These are phyloP conservation scores for Nemania sp. DNA, from an alignment of 2,329 filamentous ascomycete species.

Conservation along the genomic window DNA sequence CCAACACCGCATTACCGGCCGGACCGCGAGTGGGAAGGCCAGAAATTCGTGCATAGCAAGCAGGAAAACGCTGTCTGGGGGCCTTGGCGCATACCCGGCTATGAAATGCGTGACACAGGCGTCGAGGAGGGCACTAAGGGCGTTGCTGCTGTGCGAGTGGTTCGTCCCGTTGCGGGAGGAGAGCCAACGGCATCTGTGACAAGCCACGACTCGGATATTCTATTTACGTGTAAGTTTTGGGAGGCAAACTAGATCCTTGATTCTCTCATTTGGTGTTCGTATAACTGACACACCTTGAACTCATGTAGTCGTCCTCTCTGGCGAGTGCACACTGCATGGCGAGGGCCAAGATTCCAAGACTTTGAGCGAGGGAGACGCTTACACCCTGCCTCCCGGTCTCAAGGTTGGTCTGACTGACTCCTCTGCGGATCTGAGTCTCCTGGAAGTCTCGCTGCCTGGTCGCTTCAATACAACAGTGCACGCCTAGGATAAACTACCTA, in stretches of 20 bases:
- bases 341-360: conserved; percentile 18
- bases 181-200: conserved; percentile 5
- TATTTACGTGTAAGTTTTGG: conserved; percentile 27
- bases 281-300: conserved; percentile 10
- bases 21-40: conserved; percentile 28
- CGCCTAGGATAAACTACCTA: conserved; percentile 5
- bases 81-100: conserved; percentile 24
- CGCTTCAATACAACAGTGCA: conserved; percentile 20
- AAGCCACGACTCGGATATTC: conserved; percentile 28
- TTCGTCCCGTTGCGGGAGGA: conserved; percentile 14
- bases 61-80: conserved; percentile 21
- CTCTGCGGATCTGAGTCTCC: conserved; percentile 22
- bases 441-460: conserved; percentile 26
- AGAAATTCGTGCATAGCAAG: conserved; percentile 25
- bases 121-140: conserved; percentile 23
- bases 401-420: conserved; percentile 19
- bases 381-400: conserved; percentile 19
- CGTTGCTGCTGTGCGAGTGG: conserved; percentile 23
- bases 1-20: conserved; percentile 23
- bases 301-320: conserved; percentile 22
- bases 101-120: conserved; percentile 27
- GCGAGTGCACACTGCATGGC: conserved; percentile 21
- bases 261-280: not conserved
- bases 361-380: conserved; percentile 24
- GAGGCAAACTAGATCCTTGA: not conserved